Percentiles rank a stretch among this genome's conserved stretches.
phyloP scores from a whole-genome alignment of 805 yeast genomes.

The Lachancea lanzarotensis region DNA sequence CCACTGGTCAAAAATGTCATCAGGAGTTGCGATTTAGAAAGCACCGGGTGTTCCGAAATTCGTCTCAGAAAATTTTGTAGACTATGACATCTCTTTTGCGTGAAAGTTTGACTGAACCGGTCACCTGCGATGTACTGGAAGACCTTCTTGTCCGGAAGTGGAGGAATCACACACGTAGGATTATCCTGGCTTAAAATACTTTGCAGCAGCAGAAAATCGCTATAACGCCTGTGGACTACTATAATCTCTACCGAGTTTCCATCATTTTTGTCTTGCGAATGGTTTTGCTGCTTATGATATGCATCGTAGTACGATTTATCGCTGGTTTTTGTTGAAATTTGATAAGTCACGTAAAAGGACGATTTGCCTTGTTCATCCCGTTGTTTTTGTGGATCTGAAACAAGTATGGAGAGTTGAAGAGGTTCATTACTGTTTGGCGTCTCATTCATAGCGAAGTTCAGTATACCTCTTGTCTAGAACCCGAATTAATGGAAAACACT shows the following conservation, averaged over 20 bases:
- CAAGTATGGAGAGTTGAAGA: slow-evolving; percentile 15
- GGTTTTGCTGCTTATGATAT: slow-evolving; percentile 6
- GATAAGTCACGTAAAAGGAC: slow-evolving; percentile 27
- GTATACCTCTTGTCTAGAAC: background rate
- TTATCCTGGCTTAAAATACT: slow-evolving; percentile 68
- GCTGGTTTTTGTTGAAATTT: slow-evolving; percentile 29
- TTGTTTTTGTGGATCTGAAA: slow-evolving; percentile 32
- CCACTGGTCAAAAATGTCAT: slow-evolving; percentile 26
- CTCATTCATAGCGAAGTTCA: background rate
- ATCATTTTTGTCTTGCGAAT: background rate
- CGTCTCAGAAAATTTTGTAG: slow-evolving; percentile 69
- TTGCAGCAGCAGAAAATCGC: slow-evolving; percentile 76
- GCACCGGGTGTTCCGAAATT: slow-evolving; percentile 63
- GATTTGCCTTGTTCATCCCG: slow-evolving; percentile 23
- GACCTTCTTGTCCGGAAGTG: slow-evolving; percentile 87
- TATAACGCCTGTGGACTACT: slow-evolving; percentile 56
- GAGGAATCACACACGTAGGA: slow-evolving; percentile 86
- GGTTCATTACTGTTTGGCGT: background rate
- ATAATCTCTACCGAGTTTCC: slow-evolving; percentile 19
- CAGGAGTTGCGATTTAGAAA: slow-evolving; percentile 60
- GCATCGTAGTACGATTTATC: slow-evolving; percentile 23
- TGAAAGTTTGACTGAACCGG: slow-evolving; percentile 78
- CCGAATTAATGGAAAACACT: too few species aligned
- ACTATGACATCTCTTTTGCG: slow-evolving; percentile 73
- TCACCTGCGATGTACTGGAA: slow-evolving; percentile 92